Conservation (phyloP, 495 filamentous ascomycete genomes). For the Saxophila tyrrhenica region DNA sequence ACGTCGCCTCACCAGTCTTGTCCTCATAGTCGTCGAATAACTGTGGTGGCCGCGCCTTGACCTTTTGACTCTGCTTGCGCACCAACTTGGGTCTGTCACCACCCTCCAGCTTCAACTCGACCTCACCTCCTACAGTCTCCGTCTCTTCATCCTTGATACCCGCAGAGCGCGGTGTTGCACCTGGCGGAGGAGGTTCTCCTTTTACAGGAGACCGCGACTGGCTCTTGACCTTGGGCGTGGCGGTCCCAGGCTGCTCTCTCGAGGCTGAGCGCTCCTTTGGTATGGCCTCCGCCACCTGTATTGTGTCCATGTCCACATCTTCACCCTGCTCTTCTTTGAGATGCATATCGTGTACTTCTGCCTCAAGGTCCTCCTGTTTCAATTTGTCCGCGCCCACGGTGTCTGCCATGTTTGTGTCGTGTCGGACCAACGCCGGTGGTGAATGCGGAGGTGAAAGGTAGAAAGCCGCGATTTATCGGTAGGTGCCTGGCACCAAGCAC, state of each 20-base stretch:
- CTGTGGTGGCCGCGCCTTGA: conserved; percentile 44
- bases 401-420: conserved; percentile 24
- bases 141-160: conserved; percentile 35
- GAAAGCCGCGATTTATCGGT: not conserved
- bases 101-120: conserved; percentile 52
- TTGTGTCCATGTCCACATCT: conserved; percentile 19
- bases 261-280: conserved; percentile 11
- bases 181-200: conserved; percentile 18
- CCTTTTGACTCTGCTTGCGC: conserved; percentile 64
- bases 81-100: conserved; percentile 61
- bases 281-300: conserved; percentile 3
- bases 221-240: conserved; percentile 1
- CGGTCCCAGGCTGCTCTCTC: not conserved
- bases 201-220: conserved; percentile 24
- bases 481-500: not conserved
- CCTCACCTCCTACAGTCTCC: conserved; percentile 40
- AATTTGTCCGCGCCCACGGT: conserved; percentile 16
- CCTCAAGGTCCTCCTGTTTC: conserved; percentile 22
- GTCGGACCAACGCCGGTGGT: not conserved
- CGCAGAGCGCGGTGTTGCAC: not conserved
- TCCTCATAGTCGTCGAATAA: conserved; percentile 62
- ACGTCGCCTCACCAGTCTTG: conserved; percentile 60
- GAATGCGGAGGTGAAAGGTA: not conserved
- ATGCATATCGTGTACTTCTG: conserved; percentile 27
- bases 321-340: conserved; percentile 20